These are phyloP conservation scores for Allantophomopsis lycopodina DNA, from an alignment of 2,329 filamentous ascomycete species.

Conservation along the genomic window DNA sequence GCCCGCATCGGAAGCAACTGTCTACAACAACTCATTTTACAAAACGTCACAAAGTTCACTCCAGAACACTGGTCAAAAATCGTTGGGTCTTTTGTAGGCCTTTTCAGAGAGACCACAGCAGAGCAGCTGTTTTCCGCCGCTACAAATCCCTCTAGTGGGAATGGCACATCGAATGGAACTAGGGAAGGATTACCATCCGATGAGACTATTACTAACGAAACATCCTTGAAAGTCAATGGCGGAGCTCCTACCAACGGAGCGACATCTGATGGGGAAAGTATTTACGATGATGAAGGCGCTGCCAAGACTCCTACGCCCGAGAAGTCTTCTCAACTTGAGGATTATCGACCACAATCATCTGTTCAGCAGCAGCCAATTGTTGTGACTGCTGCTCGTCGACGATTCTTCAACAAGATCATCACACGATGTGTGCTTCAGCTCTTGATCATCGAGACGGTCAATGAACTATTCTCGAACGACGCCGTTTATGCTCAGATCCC, in stretches of 20 bases:
- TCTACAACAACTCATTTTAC: slow-evolving; percentile 86
- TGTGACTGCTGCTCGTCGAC: slow-evolving; percentile 81
- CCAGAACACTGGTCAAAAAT: slow-evolving; percentile 86
- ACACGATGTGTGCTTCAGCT: slow-evolving; percentile 95
- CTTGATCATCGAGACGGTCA: slow-evolving; percentile 98
- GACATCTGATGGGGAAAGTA: slow-evolving; percentile 12
- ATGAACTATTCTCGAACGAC: slow-evolving; percentile 96
- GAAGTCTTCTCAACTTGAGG: slow-evolving; percentile 37
- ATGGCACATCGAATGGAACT: slow-evolving; percentile 20
- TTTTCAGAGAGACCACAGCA: slow-evolving; percentile 90
- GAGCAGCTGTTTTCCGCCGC: slow-evolving; percentile 89
- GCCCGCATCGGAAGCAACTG: slow-evolving; percentile 97
- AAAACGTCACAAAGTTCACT: slow-evolving; percentile 89
- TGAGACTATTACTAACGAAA: slow-evolving; percentile 27
- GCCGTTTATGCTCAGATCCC: slow-evolving; percentile 89
- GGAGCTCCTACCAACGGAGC: slow-evolving; percentile 25
- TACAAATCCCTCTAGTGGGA: slow-evolving; percentile 35
- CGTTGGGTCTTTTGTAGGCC: slow-evolving; percentile 86
- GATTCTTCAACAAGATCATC: slow-evolving; percentile 99
- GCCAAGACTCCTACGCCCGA: slow-evolving; percentile 11
- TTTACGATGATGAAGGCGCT: slow-evolving; percentile 17
- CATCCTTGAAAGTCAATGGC: slow-evolving; percentile 48
- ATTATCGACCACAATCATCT: slow-evolving; percentile 67
- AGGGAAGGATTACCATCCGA: slow-evolving; percentile 12
- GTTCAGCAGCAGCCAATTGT: slow-evolving; percentile 81